These are phyloP conservation scores for Sergeia podlipaevii DNA, from an alignment of 208 protist species.

Conservation along the genomic window DNA sequence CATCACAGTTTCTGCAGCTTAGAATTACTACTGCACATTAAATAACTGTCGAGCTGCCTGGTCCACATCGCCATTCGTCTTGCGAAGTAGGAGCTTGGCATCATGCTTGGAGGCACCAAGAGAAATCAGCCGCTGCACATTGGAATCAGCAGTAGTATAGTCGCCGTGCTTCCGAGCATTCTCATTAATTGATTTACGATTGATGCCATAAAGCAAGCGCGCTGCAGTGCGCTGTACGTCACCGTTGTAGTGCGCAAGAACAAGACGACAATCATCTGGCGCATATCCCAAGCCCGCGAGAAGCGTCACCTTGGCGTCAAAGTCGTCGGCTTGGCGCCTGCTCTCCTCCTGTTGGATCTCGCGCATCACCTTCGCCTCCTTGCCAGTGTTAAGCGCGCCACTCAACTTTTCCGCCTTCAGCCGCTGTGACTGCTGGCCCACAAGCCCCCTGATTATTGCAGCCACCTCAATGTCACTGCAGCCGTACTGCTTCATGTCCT, in stretches of 20 bases:
- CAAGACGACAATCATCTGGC: slow-evolving; percentile 28
- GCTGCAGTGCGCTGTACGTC: slow-evolving; percentile 63
- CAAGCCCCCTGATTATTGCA: slow-evolving; percentile 45
- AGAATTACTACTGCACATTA: slow-evolving; percentile 7
- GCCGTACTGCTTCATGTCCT: slow-evolving; percentile 51
- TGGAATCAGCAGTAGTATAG: slow-evolving; percentile 59
- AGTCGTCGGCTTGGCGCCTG: slow-evolving; percentile 32
- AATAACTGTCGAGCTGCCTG: slow-evolving; percentile 62
- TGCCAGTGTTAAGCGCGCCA: slow-evolving; percentile 38
- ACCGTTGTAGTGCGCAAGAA: slow-evolving; percentile 79
- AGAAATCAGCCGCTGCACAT: slow-evolving; percentile 68
- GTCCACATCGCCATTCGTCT: slow-evolving; percentile 50
- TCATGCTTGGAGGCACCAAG: slow-evolving; percentile 62
- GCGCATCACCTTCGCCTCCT: slow-evolving; percentile 21
- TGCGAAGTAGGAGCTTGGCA: slow-evolving; percentile 68
- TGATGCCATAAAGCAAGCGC: slow-evolving; percentile 53
- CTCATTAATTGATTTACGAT: slow-evolving; percentile 30
- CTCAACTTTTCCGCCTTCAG: slow-evolving; percentile 49
- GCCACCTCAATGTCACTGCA: slow-evolving; percentile 63
- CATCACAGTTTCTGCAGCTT: neutral
- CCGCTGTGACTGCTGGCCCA: slow-evolving; percentile 44
- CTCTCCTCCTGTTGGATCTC: slow-evolving; percentile 24
- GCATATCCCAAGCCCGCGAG: slow-evolving; percentile 61
- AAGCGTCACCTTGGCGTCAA: slow-evolving; percentile 43
- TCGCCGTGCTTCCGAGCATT: slow-evolving; percentile 49